These are phyloP conservation scores for Sarcocystis neurona DNA, from an alignment of 169 alveolate genomes.

Conservation along the genomic window DNA sequence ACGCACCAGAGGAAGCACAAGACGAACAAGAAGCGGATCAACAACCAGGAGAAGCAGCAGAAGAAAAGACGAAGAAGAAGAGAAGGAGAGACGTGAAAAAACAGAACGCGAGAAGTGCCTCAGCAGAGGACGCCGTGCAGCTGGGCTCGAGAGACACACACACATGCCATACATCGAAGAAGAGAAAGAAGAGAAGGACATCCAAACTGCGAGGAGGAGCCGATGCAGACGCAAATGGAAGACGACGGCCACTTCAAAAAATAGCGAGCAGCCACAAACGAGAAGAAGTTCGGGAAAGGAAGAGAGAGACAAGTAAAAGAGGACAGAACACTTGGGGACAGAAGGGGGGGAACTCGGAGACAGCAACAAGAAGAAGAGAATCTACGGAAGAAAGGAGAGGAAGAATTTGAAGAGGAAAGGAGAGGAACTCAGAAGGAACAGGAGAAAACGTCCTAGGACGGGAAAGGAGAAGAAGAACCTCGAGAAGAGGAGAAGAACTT, in stretches of 20 bases:
- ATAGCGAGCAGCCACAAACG: background rate
- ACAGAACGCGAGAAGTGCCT: background rate
- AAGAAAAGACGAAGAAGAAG: background rate
- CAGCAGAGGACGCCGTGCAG: background rate
- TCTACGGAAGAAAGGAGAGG: no score
- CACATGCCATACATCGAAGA: background rate
- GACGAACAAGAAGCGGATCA: no score
- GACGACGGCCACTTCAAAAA: no score
- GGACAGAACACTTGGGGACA: background rate
- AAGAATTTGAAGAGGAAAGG: constrained; percentile 19
- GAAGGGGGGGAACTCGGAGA: background rate
- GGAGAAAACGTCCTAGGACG: no score
- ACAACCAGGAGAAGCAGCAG: no score
- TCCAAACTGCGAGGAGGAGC: no score
- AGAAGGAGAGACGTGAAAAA: background rate
- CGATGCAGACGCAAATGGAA: no score
- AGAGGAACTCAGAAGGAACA: constrained; percentile 65
- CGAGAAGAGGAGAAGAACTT: background rate
- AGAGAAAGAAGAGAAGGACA: background rate
- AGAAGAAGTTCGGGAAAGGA: background rate
- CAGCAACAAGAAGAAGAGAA: background rate
- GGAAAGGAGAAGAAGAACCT: background rate
- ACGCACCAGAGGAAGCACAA: no score
- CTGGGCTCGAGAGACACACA: background rate
- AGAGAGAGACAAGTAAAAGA: background rate